Conservation (phyloP, 2,329 filamentous ascomycete genomes). For the Monilinia aucupariae region DNA sequence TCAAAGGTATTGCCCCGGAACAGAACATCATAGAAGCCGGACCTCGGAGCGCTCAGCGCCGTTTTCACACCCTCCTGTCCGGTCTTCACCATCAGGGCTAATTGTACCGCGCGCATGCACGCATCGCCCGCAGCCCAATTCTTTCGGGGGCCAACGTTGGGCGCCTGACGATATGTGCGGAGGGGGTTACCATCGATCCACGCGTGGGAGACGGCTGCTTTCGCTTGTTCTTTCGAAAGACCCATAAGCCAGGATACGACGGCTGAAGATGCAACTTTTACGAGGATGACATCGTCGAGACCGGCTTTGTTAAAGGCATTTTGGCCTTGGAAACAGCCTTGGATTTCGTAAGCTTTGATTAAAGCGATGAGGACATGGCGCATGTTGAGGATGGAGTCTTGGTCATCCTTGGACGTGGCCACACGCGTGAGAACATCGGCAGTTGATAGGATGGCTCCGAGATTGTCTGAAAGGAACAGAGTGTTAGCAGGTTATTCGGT, state of each 20-base stretch:
- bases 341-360: constrained; percentile 42
- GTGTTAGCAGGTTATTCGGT: not conserved
- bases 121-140: constrained; percentile 42
- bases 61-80: constrained; percentile 34
- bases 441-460: constrained; percentile 37
- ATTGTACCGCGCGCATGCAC: constrained; percentile 38
- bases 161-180: constrained; percentile 35
- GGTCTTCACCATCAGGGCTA: constrained; percentile 32
- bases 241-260: constrained; percentile 38
- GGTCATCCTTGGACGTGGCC: constrained; percentile 4
- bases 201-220: constrained; percentile 37
- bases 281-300: constrained; percentile 40
- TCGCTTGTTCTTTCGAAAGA: constrained; percentile 34
- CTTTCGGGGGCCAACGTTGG: constrained; percentile 38
- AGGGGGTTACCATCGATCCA: constrained; percentile 39
- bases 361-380: constrained; percentile 34
- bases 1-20: constrained; percentile 23
- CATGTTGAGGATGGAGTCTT: constrained; percentile 32
- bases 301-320: constrained; percentile 40
- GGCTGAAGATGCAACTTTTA: constrained; percentile 40
- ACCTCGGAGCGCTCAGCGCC: constrained; percentile 34
- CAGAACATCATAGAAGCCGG: constrained; percentile 36
- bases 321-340: constrained; percentile 36
- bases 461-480: constrained; percentile 34
- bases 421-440: constrained; percentile 28